Base-by-base conservation (phyloP, 2,329 filamentous ascomycete species). In the Fusarium sp. region DNA sequence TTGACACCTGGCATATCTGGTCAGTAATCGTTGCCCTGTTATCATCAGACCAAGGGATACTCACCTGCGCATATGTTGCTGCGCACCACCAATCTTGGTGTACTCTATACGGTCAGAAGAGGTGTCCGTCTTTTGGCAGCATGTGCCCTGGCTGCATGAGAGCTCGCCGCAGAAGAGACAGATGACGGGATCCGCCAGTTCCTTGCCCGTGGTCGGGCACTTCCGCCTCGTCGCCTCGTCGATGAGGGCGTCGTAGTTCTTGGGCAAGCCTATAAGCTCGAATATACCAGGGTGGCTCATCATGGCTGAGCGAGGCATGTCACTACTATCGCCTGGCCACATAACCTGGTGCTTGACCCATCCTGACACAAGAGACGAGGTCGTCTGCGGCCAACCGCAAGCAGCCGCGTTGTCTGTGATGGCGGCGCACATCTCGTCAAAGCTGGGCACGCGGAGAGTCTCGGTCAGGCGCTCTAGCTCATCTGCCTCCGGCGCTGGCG, bases 111-210 rank as follows among this genome's bases (percentile, higher is more conserved):
- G 75, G 14, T 77, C 77, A 40, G 73, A 79, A 71, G 82, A 79
- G 46, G 79, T 80, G 62, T 87, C 87, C 64, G 88, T 84, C 73
- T 89, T 89, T 76, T 92, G 88, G 78, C 96, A 99, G 81, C 96
- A 99, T 50, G 94, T 91, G 49, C 91, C 93, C 82, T 99, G 96
- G 9, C 91, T 93, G 80, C 96, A 99, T 80, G 97, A 95, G 40
- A 99, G 93, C n/a, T 94, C 93, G 33, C 96, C 95, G 77, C 96
- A 99, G 81, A 97, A 93, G 38, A 99, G 86, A 76, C 96, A 99
- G 36, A 99, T 88, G 69, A 91, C 92, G 0, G 96, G 93, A 78
- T 99, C 96, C 2, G 90, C 91, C 55, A 99, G 83, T 73, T 97
- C 95, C 77, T 96, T 96, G 70, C 93, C 93, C 1, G 93, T 97